Evolutionary conservation across 768 basidiomycete genomes (phyloP), one percentile per base, ranked within the genome.

Genomic region (Hericium rajendrae): DNA sequence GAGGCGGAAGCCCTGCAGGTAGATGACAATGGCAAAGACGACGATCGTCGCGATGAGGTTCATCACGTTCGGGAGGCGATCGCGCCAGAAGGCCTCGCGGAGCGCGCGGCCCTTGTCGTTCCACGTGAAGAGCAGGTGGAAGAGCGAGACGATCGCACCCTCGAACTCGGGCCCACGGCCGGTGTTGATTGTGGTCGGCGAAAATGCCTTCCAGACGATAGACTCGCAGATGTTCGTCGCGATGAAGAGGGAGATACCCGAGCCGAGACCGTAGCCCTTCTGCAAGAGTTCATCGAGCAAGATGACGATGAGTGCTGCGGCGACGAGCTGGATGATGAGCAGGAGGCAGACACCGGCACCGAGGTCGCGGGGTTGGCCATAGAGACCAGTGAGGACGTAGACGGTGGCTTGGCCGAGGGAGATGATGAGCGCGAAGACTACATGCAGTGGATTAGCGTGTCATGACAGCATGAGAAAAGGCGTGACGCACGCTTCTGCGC

Each of bases 151-250:
- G 63, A 98, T 77, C 39, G 95, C 97, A 60, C 97, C 97, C 67
- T 98, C 95, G 64, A 98, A 99, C 71, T 99, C 97, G 54, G 94
- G 90, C 2, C 95, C 95, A 61, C 95, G 90, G 40, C 95, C 97
- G 32, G 94, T 97, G 81, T 98, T 98, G 73, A 98, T 74, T 49
- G 97, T 97, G 20, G 93, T 98, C 10, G 97, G 97, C 1, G 92
- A 94, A 76, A 99, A 98, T 1, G 95, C 97, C 69, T 99, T 99
- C 95, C 95, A 99, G 69, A 98, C 85, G 75, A 99, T 98, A 61
- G 88, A 91, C 72, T 99, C 97, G 73, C 95, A 98, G 65, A 99
- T 98, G 79, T 98, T 99, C 76, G 97, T 98, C 4, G 95, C 97
- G 66, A 98, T 97, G 82, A 98, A 98, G 57, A 98, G 86, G 57